Base-by-base conservation (phyloP, 2,329 filamentous ascomycete genomes). In the Diaporthe vexans region DNA sequence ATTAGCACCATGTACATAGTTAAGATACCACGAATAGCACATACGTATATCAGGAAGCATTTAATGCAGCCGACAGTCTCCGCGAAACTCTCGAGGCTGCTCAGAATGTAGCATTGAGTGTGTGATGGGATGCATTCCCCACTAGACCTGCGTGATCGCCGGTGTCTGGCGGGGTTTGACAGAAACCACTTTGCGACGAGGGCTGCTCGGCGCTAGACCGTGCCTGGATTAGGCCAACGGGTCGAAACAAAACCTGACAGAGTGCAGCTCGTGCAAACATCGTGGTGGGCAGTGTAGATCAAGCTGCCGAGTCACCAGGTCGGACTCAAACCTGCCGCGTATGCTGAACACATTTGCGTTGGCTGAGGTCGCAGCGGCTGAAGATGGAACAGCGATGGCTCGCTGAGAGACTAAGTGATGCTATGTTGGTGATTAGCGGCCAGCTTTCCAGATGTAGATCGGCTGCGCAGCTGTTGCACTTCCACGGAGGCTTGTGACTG, bases 131-230 rank as follows among this genome's bases (percentile, higher is more conserved):
- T 67, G 46, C 33, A 52, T 67, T 52, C 46, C 63, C 63, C 63
- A 54, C 63, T 26, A n/a, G 48, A 68, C 48, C n/a, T 68, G 63
- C 63, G 63, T 68, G 63, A 68, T 68, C 63, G 48, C 63, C 63
- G 33, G 33, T 68, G 48, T 68, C 63, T 54, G 63, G 33, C 48
- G 33, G 48, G 63, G 63, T 54, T 68, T 54, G 24, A 52, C 63
- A 68, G 63, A 68, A 68, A 68, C 63, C 21, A 29, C 48, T 67
- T 21, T 68, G 63, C 33, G 48, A 68, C 63, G 63, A 46, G 63
- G 46, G n/a, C 61, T 68, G 63, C 63, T 40, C 46, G 48, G 63
- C 63, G 63, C 63, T 54, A 54, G 63, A 54, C 46, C 48, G 15
- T 54, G 33, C 37, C 46, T 54, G 29, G 48, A 24, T 54, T 67